Evolutionary conservation across 345 rosid species (phyloP).

Genomic region (Citrus australasica): DNA sequence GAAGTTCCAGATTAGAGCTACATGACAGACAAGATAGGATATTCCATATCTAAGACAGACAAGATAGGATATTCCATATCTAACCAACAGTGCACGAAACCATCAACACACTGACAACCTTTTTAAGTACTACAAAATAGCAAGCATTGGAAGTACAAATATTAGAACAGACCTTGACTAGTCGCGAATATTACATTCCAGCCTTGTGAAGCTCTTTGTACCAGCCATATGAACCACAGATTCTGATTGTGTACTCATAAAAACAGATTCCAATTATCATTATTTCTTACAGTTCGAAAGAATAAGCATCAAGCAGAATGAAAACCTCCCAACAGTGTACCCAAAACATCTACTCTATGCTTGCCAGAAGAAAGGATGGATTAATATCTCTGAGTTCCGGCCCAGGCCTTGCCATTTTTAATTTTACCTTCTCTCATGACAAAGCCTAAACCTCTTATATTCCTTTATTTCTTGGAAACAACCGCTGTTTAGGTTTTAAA

Average conservation of each 20-base stretch:
- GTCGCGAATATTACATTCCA: background rate
- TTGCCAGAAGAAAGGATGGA: background rate
- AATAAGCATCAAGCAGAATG: background rate
- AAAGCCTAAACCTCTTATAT: background rate
- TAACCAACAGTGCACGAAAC: background rate
- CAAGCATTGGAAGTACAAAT: background rate
- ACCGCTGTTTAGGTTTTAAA: background rate
- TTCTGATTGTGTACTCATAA: background rate
- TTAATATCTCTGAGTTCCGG: background rate
- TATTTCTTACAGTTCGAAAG: background rate
- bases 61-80: background rate
- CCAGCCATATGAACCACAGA: conserved; percentile 1
- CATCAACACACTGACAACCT: background rate
- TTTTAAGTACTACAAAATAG: background rate
- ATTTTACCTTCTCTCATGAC: background rate
- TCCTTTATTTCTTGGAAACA: background rate
- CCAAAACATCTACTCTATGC: background rate
- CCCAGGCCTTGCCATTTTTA: background rate
- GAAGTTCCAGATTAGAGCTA: background rate
- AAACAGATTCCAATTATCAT: background rate
- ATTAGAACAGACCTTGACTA: background rate
- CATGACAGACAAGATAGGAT: background rate
- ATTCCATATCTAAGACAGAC: no score
- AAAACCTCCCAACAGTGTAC: background rate
- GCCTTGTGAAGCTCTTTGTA: background rate